A percentile compares a stretch with the other conserved stretches of the same genome.
Conservation (phyloP, 805 yeast species). For the Metschnikowia borealis region DNA sequence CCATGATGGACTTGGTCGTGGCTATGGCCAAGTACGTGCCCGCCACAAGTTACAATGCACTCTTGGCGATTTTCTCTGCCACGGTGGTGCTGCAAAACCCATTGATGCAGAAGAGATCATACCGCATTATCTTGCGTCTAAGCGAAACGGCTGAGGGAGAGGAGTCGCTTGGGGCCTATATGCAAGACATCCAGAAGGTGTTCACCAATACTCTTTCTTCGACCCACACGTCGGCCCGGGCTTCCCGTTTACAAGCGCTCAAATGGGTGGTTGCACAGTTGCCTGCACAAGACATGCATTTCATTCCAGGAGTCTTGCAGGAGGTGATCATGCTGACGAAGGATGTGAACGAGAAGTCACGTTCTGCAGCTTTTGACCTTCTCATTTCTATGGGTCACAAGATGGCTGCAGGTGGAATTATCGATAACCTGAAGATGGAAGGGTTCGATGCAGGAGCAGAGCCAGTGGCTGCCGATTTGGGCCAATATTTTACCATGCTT, state of each 20-base stretch:
- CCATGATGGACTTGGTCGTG: constrained; percentile 89
- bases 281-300: constrained; percentile 62
- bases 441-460: constrained; percentile 63
- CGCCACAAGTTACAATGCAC: constrained; percentile 59
- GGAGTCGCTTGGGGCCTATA: constrained; percentile 47
- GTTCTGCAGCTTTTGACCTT: constrained; percentile 73
- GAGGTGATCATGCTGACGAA: constrained; percentile 89
- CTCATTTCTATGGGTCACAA: constrained; percentile 76
- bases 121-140: constrained; percentile 68
- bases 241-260: constrained; percentile 72
- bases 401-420: constrained; percentile 66
- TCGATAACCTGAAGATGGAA: constrained; percentile 62
- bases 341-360: constrained; percentile 87
- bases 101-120: constrained; percentile 82
- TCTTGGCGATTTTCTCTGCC: constrained; percentile 71
- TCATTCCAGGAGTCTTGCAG: constrained; percentile 77
- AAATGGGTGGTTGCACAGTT: constrained; percentile 54
- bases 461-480: constrained; percentile 57
- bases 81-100: constrained; percentile 59
- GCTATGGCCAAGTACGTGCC: constrained; percentile 86
- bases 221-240: constrained; percentile 71
- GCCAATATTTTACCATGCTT: constrained; percentile 87
- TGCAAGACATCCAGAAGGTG: constrained; percentile 56
- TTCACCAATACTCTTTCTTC: constrained; percentile 54
- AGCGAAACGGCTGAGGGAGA: constrained; percentile 66